phyloP scores from a whole-genome alignment of 2,329 filamentous ascomycete genomes.

The Colletotrichum coccodes region DNA sequence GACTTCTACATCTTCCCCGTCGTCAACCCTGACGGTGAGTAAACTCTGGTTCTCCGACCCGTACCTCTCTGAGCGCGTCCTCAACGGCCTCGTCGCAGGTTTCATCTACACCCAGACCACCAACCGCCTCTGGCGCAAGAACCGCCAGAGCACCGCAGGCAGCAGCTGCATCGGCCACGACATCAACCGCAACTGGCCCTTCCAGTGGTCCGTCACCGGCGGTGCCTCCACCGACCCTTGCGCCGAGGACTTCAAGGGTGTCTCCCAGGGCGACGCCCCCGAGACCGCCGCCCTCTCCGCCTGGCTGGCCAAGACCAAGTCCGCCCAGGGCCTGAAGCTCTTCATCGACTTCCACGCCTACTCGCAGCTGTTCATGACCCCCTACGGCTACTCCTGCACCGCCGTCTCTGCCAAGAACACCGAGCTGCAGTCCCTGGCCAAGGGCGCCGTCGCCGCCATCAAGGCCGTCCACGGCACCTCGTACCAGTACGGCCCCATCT shows the following conservation, averaged over 20 bases:
- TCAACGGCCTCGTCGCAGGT: slow-evolving; percentile 41
- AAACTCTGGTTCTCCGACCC: background rate
- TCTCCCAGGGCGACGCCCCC: slow-evolving; percentile 49
- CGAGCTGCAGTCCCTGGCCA: slow-evolving; percentile 59
- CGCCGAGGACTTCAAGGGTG: slow-evolving; percentile 52
- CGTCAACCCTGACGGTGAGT: slow-evolving; percentile 61
- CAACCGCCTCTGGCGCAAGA: slow-evolving; percentile 65
- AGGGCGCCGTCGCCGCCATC: slow-evolving; percentile 61
- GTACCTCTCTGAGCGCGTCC: background rate
- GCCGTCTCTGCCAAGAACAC: slow-evolving; percentile 55
- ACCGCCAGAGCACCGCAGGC: slow-evolving; percentile 48
- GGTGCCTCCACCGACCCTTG: slow-evolving; percentile 57
- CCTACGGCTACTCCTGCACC: slow-evolving; percentile 70
- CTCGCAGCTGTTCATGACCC: slow-evolving; percentile 60
- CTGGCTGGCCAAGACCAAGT: slow-evolving; percentile 38
- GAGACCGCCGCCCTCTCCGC: slow-evolving; percentile 55
- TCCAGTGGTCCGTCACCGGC: slow-evolving; percentile 53
- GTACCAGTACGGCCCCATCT: slow-evolving; percentile 62
- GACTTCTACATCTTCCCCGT: slow-evolving; percentile 69
- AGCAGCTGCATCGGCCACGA: slow-evolving; percentile 54
- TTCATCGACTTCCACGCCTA: slow-evolving; percentile 71
- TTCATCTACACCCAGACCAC: slow-evolving; percentile 63
- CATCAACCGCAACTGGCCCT: slow-evolving; percentile 64
- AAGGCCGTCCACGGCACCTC: slow-evolving; percentile 48
- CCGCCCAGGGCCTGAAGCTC: slow-evolving; percentile 56